phyloP scores from a whole-genome alignment of 768 basidiomycete genomes.

The Hemileccinum impolitum region DNA sequence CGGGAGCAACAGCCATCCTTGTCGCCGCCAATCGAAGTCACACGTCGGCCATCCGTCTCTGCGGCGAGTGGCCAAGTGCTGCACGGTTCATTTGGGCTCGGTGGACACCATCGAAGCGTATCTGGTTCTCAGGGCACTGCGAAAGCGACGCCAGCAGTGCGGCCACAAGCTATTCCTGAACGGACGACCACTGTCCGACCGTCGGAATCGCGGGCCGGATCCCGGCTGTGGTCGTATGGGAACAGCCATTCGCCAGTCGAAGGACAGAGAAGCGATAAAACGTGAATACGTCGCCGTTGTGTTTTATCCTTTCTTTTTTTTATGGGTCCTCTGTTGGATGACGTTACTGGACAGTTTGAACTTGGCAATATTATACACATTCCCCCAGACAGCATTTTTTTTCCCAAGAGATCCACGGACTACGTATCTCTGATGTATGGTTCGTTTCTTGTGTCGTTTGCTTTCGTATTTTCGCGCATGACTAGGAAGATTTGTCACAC shows the following conservation, averaged over 20 bases:
- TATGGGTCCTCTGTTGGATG: too few relatives aligned
- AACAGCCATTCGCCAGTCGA: slow-evolving; percentile 8
- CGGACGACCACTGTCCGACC: slow-evolving; percentile 18
- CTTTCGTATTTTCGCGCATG: slow-evolving; percentile 13
- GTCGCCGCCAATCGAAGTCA: slow-evolving; percentile 45
- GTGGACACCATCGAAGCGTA: slow-evolving; percentile 19
- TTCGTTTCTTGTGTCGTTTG: slow-evolving; percentile 22
- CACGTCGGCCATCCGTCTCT: slow-evolving; percentile 42
- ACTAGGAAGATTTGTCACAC: background rate
- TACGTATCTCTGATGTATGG: slow-evolving; percentile 28
- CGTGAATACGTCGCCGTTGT: slow-evolving; percentile 14
- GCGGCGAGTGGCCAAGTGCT: background rate
- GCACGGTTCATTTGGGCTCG: slow-evolving; percentile 7
- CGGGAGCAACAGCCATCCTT: slow-evolving; percentile 25
- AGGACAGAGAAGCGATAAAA: slow-evolving; percentile 19
- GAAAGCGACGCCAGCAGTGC: slow-evolving; percentile 20
- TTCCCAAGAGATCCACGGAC: slow-evolving; percentile 22
- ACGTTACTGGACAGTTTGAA: too few relatives aligned
- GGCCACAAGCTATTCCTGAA: slow-evolving; percentile 18
- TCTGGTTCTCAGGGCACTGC: slow-evolving; percentile 12
- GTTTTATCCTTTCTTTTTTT: too few relatives aligned
- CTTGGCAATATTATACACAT: slow-evolving; percentile 2
- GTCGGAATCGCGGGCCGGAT: slow-evolving; percentile 19
- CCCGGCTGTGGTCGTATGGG: slow-evolving; percentile 20
- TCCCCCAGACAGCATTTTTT: background rate